Conservation (phyloP, 140 eudicot genomes). For the Senecio squalidus region DNA sequence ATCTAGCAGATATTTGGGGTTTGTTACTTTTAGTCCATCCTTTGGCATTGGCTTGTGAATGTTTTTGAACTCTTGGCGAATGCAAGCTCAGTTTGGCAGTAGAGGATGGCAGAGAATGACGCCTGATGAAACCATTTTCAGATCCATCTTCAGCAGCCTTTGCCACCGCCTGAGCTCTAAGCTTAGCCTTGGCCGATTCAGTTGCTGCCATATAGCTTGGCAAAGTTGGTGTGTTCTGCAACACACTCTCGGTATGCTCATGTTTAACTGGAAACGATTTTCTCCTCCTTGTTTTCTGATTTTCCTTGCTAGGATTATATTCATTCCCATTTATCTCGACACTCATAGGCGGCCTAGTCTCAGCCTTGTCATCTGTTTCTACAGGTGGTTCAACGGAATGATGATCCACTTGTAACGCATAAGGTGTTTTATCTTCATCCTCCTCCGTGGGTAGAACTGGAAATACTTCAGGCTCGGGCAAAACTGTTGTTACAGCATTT, state of each 20-base stretch:
- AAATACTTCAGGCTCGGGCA: constrained; percentile 32
- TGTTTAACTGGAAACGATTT: constrained; percentile 53
- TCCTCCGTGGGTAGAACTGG: constrained; percentile 20
- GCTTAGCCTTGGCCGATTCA: constrained; percentile 11
- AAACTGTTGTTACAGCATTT: constrained; percentile 16
- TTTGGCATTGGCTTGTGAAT: constrained; percentile 63
- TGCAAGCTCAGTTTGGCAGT: constrained; percentile 60
- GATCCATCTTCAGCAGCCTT: constrained; percentile 5
- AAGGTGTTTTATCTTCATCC: constrained; percentile 28
- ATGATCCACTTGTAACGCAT: constrained; percentile 22
- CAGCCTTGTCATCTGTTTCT: constrained; percentile 31
- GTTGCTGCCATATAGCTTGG: constrained; percentile 16
- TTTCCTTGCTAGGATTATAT: constrained; percentile 19
- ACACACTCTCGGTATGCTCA: constrained; percentile 1
- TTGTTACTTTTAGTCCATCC: constrained; percentile 57
- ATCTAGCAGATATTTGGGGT: constrained; percentile 43
- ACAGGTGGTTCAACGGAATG: constrained; percentile 21
- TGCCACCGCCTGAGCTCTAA: constrained; percentile 10
- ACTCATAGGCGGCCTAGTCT: constrained; percentile 10
- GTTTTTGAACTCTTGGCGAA: constrained; percentile 72
- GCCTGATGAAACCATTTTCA: constrained; percentile 40
- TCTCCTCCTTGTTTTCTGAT: constrained; percentile 55
- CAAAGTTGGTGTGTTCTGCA: not conserved
- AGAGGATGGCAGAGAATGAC: constrained; percentile 91
- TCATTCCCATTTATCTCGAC: constrained; percentile 46